Evolutionary conservation across 1,139 yeast genomes (phyloP).

Genomic region (Kodamaea alishanica): DNA sequence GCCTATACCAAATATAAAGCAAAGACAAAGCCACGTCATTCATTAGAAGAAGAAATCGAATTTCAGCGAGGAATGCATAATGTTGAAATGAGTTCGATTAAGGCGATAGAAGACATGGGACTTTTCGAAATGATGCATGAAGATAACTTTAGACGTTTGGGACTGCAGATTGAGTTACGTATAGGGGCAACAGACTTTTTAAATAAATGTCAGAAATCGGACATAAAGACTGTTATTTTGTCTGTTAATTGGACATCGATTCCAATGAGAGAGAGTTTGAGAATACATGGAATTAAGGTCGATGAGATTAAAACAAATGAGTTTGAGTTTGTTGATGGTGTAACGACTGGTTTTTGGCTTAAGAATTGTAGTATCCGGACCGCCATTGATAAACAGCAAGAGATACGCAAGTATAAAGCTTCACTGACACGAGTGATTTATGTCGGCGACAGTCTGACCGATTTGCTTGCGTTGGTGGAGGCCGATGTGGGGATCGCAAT

Average conservation of each 20-base stretch:
- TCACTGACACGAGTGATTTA: conserved; percentile 35
- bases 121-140: conserved; percentile 45
- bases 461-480: conserved; percentile 49
- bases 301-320: conserved; percentile 44
- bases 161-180: conserved; percentile 35
- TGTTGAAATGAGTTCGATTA: conserved; percentile 52
- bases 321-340: conserved; percentile 35
- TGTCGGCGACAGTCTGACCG: conserved; percentile 68
- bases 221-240: conserved; percentile 44
- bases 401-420: conserved; percentile 21
- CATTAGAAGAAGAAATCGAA: conserved; percentile 30
- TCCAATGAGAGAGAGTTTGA: conserved; percentile 44
- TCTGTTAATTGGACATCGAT: conserved; percentile 66
- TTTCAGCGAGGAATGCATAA: conserved; percentile 44
- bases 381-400: conserved; percentile 50
- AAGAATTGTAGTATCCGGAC: conserved; percentile 38
- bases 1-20: conserved; percentile 27
- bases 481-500: conserved; percentile 52
- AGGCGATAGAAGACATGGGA: conserved; percentile 35
- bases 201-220: conserved; percentile 15
- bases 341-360: conserved; percentile 40
- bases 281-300: conserved; percentile 25
- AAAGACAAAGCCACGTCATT: conserved; percentile 14
- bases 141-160: conserved; percentile 30
- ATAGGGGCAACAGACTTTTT: conserved; percentile 44